Conservation (phyloP, 495 filamentous ascomycete genomes). For the Annulohypoxylon bovei region DNA sequence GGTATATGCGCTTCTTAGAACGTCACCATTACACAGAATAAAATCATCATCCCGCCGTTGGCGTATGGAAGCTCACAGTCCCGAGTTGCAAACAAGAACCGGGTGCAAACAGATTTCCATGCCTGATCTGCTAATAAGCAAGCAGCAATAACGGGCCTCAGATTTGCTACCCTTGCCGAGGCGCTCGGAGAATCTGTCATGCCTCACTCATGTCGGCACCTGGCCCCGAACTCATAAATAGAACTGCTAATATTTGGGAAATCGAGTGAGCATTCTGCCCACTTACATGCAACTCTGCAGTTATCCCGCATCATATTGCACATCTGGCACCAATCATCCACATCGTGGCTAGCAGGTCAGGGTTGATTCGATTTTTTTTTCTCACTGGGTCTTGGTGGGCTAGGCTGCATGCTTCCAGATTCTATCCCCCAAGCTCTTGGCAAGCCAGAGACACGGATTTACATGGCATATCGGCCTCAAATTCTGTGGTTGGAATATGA, state of each 20-base stretch:
- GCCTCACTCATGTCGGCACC: constrained; percentile 18
- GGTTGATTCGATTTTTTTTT: constrained; percentile 27
- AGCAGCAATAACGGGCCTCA: background rate
- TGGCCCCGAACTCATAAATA: constrained; percentile 11
- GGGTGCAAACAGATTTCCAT: background rate
- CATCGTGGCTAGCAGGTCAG: constrained; percentile 10
- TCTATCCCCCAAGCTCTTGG: constrained; percentile 20
- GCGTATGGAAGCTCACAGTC: constrained; percentile 1
- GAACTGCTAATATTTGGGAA: background rate
- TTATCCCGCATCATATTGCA: constrained; percentile 29
- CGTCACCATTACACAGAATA: constrained; percentile 21
- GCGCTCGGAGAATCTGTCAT: constrained; percentile 18
- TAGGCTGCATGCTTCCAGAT: constrained; percentile 28
- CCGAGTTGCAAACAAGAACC: background rate
- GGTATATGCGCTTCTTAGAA: background rate
- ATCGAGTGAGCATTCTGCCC: background rate
- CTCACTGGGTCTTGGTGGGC: constrained; percentile 22
- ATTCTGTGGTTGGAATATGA: background rate
- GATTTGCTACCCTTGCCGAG: constrained; percentile 17
- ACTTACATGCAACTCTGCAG: constrained; percentile 12
- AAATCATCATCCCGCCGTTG: background rate
- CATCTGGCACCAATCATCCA: constrained; percentile 38
- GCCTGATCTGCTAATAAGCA: constrained; percentile 1
- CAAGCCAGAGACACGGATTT: constrained; percentile 3
- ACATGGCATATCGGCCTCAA: background rate